Base-by-base conservation (phyloP, 805 yeast genomes). In the Starmerella bombi region DNA sequence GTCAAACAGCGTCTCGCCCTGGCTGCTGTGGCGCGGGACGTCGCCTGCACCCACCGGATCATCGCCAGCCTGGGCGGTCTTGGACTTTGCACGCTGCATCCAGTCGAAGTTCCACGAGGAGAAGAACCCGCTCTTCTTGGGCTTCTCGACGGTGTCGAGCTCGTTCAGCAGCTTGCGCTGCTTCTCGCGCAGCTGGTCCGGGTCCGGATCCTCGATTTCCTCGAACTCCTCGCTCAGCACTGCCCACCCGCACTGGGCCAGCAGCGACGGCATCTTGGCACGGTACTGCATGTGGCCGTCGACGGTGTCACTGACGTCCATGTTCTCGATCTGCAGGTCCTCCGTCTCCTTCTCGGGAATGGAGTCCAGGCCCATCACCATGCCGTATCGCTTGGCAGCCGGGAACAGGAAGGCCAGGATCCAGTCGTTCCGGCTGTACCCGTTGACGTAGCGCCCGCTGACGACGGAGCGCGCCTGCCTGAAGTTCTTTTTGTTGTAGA, bases 281-380 rank as follows among this genome's bases (percentile, higher is more conserved):
- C 98, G 79, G 61, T 91, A 91, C n/a, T 80, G 84, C 95, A 91
- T 83, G 63, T 91, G 98, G 1, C 98, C 98, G 45, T 80, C 85
- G 3, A 88, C 94, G 39, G 68, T 53, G 16, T 77, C 84, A 0
- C 97, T 81, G 54, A 93, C 83, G 55, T 91, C 93, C 47, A 79
- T 69, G 59, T 88, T 88, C 49, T 85, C 94, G 23, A 91, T 66
- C 15, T 46, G 38, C 15, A 43, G 29, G 3, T 30, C 32, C 25
- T 32, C 48, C 7, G 41, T 38, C 6, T 43, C 43, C 9, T 40
- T 37, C 5, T 43, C 49, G 35, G 61, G 65, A 28, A 88, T 70
- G 4, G 86, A 78, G 0, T 94, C 77, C 22, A 91, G 66, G 0
- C 98, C 98, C 4, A 88, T 85, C 33, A 91, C 91, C n/a, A 83